Base-by-base conservation (phyloP, 2,329 filamentous ascomycete genomes). In the Colletotrichum caudatum region DNA sequence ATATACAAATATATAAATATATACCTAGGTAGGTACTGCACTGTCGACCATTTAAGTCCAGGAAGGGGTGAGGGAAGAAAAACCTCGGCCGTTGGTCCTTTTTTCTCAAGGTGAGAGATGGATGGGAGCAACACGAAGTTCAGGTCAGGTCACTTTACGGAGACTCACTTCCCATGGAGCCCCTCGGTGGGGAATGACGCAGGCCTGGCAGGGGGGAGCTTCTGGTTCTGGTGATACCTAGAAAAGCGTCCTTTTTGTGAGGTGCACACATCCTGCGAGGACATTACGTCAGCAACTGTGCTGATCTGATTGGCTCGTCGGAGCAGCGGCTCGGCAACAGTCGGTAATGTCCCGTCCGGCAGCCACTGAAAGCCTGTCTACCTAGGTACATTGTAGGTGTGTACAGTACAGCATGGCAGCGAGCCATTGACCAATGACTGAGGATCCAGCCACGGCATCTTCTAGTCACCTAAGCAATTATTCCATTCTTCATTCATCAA, bases 171-270 rank as follows among this genome's bases (percentile, higher is more conserved):
- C 5, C 35, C 60, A 37, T 53, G 58, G 65, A 64, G 69, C 69
- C 69, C 65, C 69, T 69, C 69, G 65, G 65, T 72, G 69, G 69
- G 54, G 69, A 72, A 72, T 72, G 69, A 72, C 69, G 69, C 69
- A 72, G 53, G 20, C 46, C 33, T 18, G 59, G 18, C 65, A 68
- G 39, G 60, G 58, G 48, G 68, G 69, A 65, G 62, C 26, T 53
- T 48, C 46, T 48, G 9, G 37, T 53, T 48, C 46, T 48, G 9
- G 37, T 23, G 56, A 60, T 58, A 20, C 37, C 3, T 18, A 18
- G 12, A 12, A 11, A 12, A 53, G 48, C 69, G 39, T 46, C 6
- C 39, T 41, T 64, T 39, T 8, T 60, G 11, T 5, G 39, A 41
- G n/a, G 59, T 18, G 39, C 20, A 7, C 54, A 29, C 39, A 29